A percentile compares a stretch with the other conserved stretches of the same genome.
phyloP scores from a whole-genome alignment of 495 filamentous ascomycete genomes.

The Zalerion maritima region DNA sequence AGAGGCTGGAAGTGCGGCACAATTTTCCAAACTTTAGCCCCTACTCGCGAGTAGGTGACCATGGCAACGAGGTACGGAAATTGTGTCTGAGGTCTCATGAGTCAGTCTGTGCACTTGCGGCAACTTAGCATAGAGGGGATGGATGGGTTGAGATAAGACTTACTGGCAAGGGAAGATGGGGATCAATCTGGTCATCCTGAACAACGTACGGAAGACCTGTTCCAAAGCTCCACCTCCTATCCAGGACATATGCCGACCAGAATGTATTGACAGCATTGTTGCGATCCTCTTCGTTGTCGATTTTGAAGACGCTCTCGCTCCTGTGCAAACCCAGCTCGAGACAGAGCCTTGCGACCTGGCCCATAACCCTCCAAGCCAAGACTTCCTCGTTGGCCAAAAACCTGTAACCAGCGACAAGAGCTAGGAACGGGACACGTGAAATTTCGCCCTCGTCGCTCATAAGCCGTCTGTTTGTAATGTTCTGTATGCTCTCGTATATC shows the following conservation, averaged over 20 bases:
- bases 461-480: conserved; percentile 51
- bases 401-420: conserved; percentile 67
- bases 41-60: conserved; percentile 62
- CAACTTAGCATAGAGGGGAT: background rate
- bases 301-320: conserved; percentile 52
- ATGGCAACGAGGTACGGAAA: conserved; percentile 63
- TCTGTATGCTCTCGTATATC: conserved; percentile 56
- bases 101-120: conserved; percentile 4
- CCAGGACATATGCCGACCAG: conserved; percentile 69
- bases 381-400: conserved; percentile 72
- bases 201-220: conserved; percentile 70
- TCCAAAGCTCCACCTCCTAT: conserved; percentile 68
- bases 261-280: conserved; percentile 50
- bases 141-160: conserved; percentile 13
- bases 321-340: conserved; percentile 71
- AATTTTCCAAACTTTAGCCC: conserved; percentile 64
- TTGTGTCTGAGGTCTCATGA: conserved; percentile 37
- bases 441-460: conserved; percentile 50
- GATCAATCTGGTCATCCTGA: conserved; percentile 74
- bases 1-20: conserved; percentile 41
- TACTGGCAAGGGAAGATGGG: conserved; percentile 61
- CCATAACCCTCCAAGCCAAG: conserved; percentile 66
- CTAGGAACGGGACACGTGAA: conserved; percentile 56
- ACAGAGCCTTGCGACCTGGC: conserved; percentile 59
- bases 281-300: conserved; percentile 48